A percentile compares a stretch with the other conserved stretches of the same genome.
These are phyloP conservation scores for Protea cynaroides DNA, from an alignment of 164 flowering plant genomes.

Conservation along the genomic window DNA sequence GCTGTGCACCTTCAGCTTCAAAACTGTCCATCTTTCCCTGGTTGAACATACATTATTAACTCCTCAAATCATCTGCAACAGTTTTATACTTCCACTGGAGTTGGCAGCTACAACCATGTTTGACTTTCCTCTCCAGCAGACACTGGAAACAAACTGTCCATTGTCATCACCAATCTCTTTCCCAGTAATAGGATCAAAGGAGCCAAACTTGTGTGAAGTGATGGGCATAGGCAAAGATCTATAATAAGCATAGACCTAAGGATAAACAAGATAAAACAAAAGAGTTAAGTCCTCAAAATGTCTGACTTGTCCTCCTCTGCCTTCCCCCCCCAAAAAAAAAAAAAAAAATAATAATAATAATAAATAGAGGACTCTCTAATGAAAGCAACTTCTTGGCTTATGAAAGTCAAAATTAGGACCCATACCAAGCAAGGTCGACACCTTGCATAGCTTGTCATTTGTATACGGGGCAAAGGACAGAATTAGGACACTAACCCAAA, in stretches of 20 bases:
- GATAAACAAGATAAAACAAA: background rate
- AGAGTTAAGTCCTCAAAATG: too few relatives aligned
- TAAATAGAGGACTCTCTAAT: background rate
- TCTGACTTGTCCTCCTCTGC: too few relatives aligned
- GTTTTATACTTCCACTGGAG: conserved; percentile 83
- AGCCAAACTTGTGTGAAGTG: conserved; percentile 83
- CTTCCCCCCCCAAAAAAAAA: background rate
- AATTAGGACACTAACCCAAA: background rate
- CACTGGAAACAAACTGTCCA: conserved; percentile 91
- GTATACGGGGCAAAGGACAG: background rate
- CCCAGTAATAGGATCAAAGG: conserved; percentile 80
- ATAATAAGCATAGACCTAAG: conserved; percentile 79
- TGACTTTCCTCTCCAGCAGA: conserved; percentile 86
- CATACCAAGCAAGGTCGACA: background rate
- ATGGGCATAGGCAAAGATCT: conserved; percentile 92
- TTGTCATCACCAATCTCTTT: conserved; percentile 75
- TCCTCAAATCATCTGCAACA: conserved; percentile 65
- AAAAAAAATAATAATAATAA: background rate
- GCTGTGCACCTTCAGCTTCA: background rate
- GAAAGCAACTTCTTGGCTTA: background rate
- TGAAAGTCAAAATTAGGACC: too few relatives aligned
- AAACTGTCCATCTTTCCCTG: background rate
- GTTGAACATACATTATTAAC: background rate
- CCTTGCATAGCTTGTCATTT: background rate
- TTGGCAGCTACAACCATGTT: conserved; percentile 82